phyloP scores from a whole-genome alignment of 2,329 filamentous ascomycete genomes.

The Madurella fahalii region DNA sequence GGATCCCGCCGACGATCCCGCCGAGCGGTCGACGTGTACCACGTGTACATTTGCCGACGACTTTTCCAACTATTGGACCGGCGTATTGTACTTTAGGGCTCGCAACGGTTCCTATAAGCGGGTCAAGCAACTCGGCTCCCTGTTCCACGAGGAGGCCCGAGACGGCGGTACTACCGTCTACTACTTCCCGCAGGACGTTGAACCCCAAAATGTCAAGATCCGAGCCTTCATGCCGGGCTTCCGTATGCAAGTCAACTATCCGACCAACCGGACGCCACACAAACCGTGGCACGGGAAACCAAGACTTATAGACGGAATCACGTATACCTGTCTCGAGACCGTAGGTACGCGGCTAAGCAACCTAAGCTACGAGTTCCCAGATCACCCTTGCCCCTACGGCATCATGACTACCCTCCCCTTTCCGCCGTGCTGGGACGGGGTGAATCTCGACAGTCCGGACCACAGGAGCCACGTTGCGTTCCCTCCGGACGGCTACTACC shows the following conservation, averaged over 20 bases:
- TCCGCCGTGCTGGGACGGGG: conserved; percentile 56
- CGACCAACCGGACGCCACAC: conserved; percentile 22
- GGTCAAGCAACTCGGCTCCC: conserved; percentile 5
- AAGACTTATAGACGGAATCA: conserved; percentile 34
- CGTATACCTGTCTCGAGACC: conserved; percentile 38
- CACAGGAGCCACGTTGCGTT: conserved; percentile 41
- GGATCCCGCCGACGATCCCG: conserved; percentile 6
- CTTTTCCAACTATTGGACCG: conserved; percentile 25
- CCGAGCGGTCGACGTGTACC: conserved; percentile 16
- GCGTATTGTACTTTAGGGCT: conserved; percentile 18
- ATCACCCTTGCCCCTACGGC: conserved; percentile 34
- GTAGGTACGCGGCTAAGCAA: conserved; percentile 39
- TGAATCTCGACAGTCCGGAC: conserved; percentile 50
- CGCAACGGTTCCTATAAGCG: conserved; percentile 17
- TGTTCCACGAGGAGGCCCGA: conserved; percentile 8
- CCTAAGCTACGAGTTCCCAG: conserved; percentile 35
- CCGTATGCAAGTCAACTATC: conserved; percentile 38
- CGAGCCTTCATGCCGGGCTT: conserved; percentile 40
- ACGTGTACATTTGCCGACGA: conserved; percentile 20
- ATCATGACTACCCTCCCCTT: conserved; percentile 41
- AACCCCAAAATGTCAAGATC: conserved; percentile 31
- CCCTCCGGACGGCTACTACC: conserved; percentile 32
- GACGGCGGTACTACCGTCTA: conserved; percentile 23
- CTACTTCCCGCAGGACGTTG: conserved; percentile 27
- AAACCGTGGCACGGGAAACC: conserved; percentile 16